Evolutionary conservation across 352 stramenopile genomes (phyloP).

Genomic region (Globisporangium nodosum): DNA sequence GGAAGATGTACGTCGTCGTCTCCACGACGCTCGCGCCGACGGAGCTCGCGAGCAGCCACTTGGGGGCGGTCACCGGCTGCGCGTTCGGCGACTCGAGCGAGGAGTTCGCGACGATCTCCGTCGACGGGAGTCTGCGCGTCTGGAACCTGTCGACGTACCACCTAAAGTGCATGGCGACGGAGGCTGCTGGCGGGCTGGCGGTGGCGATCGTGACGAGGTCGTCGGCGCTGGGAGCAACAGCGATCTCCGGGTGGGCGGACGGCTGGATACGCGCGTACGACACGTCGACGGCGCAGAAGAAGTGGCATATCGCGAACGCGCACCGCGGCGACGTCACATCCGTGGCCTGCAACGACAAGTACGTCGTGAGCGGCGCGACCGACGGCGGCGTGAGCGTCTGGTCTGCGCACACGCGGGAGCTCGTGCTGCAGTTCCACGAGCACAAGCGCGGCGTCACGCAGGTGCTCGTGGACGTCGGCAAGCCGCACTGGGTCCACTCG

Average conservation of each 20-base stretch:
- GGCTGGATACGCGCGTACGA: slow-evolving; percentile 72
- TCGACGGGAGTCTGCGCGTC: slow-evolving; percentile 62
- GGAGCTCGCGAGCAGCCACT: slow-evolving; percentile 61
- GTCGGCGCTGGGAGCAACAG: slow-evolving; percentile 3
- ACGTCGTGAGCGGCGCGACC: slow-evolving; percentile 74
- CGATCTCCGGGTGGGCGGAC: slow-evolving; percentile 64
- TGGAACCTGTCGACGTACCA: slow-evolving; percentile 67
- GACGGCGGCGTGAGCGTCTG: slow-evolving; percentile 90
- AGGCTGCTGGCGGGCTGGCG: slow-evolving; percentile 43
- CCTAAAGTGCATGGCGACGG: slow-evolving; percentile 62
- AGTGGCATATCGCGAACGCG: slow-evolving; percentile 85
- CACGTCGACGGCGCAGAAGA: slow-evolving; percentile 32
- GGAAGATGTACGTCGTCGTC: slow-evolving; percentile 66
- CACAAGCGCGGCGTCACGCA: slow-evolving; percentile 80
- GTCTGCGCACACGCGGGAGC: slow-evolving; percentile 73
- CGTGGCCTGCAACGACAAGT: slow-evolving; percentile 51
- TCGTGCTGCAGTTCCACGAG: slow-evolving; percentile 90
- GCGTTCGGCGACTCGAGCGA: slow-evolving; percentile 56
- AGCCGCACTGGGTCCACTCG: slow-evolving; percentile 84
- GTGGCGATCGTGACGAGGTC: slow-evolving; percentile 29
- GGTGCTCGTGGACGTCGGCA: slow-evolving; percentile 72
- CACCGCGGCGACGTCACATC: slow-evolving; percentile 83
- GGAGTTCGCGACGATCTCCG: slow-evolving; percentile 61
- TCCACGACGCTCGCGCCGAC: slow-evolving; percentile 39
- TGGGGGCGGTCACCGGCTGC: slow-evolving; percentile 54